A percentile compares a stretch with the other conserved stretches of the same genome.
Evolutionary conservation across 768 basidiomycete species (phyloP).

Genomic region (Zangia roseola): DNA sequence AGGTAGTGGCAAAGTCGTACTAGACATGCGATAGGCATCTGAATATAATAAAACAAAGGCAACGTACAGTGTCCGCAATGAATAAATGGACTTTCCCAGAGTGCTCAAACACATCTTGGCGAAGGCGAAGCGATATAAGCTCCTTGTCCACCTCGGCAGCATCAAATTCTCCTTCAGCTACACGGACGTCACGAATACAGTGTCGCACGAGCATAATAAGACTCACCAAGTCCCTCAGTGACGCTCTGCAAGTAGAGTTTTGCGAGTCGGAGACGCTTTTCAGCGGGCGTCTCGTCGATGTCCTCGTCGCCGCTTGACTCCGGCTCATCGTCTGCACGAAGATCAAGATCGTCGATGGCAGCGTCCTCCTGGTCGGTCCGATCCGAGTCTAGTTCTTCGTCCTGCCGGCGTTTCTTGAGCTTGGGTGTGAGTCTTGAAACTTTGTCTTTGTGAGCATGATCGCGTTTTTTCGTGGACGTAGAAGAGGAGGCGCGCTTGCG

Average conservation of each 20-base stretch:
- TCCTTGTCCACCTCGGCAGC: constrained; percentile 96
- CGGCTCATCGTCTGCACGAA: constrained; percentile 55
- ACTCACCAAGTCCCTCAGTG: constrained; percentile 68
- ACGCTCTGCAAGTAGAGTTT: constrained; percentile 87
- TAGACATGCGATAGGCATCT: constrained; percentile 22
- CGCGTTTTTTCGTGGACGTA: constrained; percentile 29
- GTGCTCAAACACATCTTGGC: constrained; percentile 89
- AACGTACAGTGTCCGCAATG: constrained; percentile 67
- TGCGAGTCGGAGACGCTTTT: constrained; percentile 89
- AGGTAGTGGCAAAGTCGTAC: constrained; percentile 51
- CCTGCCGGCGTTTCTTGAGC: constrained; percentile 26
- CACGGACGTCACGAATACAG: neutral
- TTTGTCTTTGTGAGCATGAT: constrained; percentile 9
- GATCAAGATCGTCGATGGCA: constrained; percentile 72
- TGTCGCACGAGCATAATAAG: neutral
- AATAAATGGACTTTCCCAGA: constrained; percentile 85
- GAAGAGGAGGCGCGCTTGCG: constrained; percentile 50
- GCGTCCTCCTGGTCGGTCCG: constrained; percentile 51
- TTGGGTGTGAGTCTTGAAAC: constrained; percentile 10
- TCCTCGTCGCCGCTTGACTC: constrained; percentile 80
- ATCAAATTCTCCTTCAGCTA: constrained; percentile 86
- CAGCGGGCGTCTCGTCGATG: constrained; percentile 85
- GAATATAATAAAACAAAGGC: neutral
- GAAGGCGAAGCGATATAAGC: constrained; percentile 84
- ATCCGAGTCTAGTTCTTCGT: constrained; percentile 73